phyloP scores from a whole-genome alignment of 306 rosid genomes.

The Acacia crassicarpa region DNA sequence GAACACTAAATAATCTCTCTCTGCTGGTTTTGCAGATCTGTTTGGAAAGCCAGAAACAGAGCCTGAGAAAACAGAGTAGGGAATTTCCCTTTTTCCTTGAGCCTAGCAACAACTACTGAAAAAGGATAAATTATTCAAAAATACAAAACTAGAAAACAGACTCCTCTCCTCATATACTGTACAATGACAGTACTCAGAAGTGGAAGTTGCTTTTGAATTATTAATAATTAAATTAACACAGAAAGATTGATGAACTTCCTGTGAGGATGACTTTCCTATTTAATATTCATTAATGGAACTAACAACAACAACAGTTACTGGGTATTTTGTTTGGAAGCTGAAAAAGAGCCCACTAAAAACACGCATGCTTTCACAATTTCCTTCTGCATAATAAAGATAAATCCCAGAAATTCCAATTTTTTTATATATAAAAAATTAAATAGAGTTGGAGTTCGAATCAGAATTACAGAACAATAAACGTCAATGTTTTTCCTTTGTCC shows the following conservation, averaged over 20 bases:
- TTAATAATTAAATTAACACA: slow-evolving; percentile 28
- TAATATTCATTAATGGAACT: slow-evolving; percentile 21
- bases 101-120: neutral
- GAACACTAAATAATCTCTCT: neutral
- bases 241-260: slow-evolving; percentile 51
- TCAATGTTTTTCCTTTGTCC: slow-evolving; percentile 23
- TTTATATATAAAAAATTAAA: neutral
- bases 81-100: slow-evolving; percentile 16
- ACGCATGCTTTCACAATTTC: slow-evolving; percentile 37
- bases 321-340: slow-evolving; percentile 33
- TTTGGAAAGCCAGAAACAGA: neutral
- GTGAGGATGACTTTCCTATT: slow-evolving; percentile 42
- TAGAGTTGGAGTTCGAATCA: neutral
- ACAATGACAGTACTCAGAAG: slow-evolving; percentile 52
- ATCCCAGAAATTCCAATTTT: slow-evolving; percentile 30
- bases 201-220: slow-evolving; percentile 41
- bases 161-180: slow-evolving; percentile 52
- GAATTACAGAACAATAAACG: neutral
- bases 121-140: neutral
- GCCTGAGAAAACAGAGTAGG: slow-evolving; percentile 19
- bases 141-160: slow-evolving; percentile 31
- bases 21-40: neutral
- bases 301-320: neutral
- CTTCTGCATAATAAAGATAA: neutral
- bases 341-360: slow-evolving; percentile 53